Evolutionary conservation across 768 basidiomycete species (phyloP).

Genomic region (Floccularia luteovirens): DNA sequence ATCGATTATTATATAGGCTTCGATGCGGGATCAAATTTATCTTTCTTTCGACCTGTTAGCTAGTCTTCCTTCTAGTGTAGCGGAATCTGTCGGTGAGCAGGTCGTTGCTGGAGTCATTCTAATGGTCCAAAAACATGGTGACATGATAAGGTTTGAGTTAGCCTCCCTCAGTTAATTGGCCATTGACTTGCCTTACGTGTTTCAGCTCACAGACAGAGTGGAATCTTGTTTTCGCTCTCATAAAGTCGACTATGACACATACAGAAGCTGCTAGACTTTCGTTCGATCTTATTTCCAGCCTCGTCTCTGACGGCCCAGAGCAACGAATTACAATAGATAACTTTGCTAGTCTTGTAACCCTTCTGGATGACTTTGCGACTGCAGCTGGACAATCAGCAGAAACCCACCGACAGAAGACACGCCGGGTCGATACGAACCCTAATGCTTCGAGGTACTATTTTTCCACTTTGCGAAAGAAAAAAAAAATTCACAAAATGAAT

Average conservation of each 20-base stretch:
- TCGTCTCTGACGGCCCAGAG: slow-evolving; percentile 56
- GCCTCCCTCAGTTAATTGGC: not conserved
- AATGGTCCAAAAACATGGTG: slow-evolving; percentile 70
- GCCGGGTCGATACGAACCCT: slow-evolving; percentile 42
- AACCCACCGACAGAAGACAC: slow-evolving; percentile 45
- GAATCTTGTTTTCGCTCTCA: slow-evolving; percentile 85
- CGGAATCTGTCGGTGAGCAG: slow-evolving; percentile 86
- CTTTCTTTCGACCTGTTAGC: slow-evolving; percentile 88
- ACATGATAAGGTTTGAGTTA: slow-evolving; percentile 55
- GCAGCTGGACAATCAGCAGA: slow-evolving; percentile 56
- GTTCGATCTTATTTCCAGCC: slow-evolving; percentile 64
- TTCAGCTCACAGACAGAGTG: slow-evolving; percentile 88
- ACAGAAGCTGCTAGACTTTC: slow-evolving; percentile 83
- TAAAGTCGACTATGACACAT: slow-evolving; percentile 80
- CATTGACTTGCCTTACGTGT: slow-evolving; percentile 3
- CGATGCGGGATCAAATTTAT: slow-evolving; percentile 89
- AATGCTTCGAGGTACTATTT: too few species aligned
- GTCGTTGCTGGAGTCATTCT: slow-evolving; percentile 75
- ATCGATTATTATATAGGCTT: slow-evolving; percentile 36
- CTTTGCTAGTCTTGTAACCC: slow-evolving; percentile 67
- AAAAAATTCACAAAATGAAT: not conserved
- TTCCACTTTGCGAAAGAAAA: too few species aligned
- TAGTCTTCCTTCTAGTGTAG: slow-evolving; percentile 66
- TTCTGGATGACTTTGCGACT: slow-evolving; percentile 84
- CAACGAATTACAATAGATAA: slow-evolving; percentile 71